Conservation (phyloP, 208 protist genomes). For the Trypanosoma brucei region DNA sequence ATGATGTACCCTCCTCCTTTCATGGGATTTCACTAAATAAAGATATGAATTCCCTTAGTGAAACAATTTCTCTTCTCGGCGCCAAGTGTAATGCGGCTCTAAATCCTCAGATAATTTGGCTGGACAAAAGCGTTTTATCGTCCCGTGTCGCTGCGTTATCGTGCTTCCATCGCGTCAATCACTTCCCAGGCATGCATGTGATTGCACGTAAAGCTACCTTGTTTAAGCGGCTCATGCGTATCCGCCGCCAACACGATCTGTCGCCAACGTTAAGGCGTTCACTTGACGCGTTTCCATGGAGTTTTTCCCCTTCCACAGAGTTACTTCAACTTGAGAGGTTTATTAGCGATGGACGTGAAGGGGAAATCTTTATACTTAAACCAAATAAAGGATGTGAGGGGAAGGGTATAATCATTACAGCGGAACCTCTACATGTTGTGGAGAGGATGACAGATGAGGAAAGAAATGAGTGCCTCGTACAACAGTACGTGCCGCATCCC, state of each 20-base stretch:
- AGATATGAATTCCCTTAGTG: neutral
- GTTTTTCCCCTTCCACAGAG: conserved; percentile 48
- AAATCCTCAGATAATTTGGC: conserved; percentile 83
- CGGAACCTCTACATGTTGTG: conserved; percentile 40
- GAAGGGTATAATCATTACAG: conserved; percentile 69
- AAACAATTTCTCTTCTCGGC: neutral
- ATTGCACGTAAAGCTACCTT: conserved; percentile 89
- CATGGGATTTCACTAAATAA: conserved; percentile 25
- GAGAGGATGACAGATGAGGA: conserved; percentile 18
- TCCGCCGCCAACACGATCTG: conserved; percentile 17
- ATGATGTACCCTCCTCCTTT: conserved; percentile 34
- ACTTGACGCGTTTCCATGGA: conserved; percentile 35
- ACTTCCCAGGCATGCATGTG: conserved; percentile 88
- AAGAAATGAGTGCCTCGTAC: conserved; percentile 58
- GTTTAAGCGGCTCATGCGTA: conserved; percentile 81
- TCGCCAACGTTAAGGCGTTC: conserved; percentile 5
- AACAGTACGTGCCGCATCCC: conserved; percentile 87
- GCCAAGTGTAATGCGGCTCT: conserved; percentile 13
- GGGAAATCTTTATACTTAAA: conserved; percentile 78
- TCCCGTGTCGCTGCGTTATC: conserved; percentile 54
- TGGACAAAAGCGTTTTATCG: conserved; percentile 73
- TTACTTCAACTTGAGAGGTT: conserved; percentile 28
- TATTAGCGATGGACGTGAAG: conserved; percentile 1
- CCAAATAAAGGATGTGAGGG: conserved; percentile 83
- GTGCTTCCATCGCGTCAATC: conserved; percentile 88